Base-by-base conservation (phyloP, 1,284 basidiomycete genomes). In the Cutaneotrichosporon sp. region DNA sequence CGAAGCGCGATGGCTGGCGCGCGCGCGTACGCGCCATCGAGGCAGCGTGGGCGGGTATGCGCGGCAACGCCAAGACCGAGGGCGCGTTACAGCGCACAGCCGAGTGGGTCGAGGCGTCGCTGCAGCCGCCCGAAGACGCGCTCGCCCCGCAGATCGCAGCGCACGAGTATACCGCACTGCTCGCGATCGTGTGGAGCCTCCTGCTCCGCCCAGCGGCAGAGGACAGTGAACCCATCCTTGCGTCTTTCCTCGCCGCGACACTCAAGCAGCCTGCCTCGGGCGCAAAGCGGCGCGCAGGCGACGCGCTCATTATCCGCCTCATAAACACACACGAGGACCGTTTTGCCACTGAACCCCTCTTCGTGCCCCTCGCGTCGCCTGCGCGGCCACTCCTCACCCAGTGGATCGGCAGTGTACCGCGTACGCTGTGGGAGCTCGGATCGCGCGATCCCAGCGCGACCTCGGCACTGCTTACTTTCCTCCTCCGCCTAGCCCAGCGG, bases 131-230 rank as follows among this genome's bases (percentile, higher is more conserved):
- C 17, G 12, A 44, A 4, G 57, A 65, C 63, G 80, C 63, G 65
- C 74, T 71, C 68, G 77, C 65, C 56, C 81, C 77, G 14, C 54
- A 72, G 0, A 75, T 92, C 46, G 79, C 81, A 12, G 74, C 83
- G 1, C 66, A 78, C n/a, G 79, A 83, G 13, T 94, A 91, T 73
- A 65, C 74, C 3, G 79, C 84, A 1, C 78, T 93, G 26, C 76
- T 91, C 18, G 89, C 90, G 2, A 87, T 89, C 2, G 79, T 94
- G 41, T 94, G 90, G 88, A 81, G 84, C 22, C 76, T 96, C 42
- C 68, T 92, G 47, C 84, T 81, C 64, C 79, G 76, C 44, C 70
- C 0, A 23, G 35, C 21, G 23, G 36, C 15, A 41, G 33, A 30
- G 13, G 26, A 30, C 26, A 45, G 4, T 18, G 21, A 8, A 3